Evolutionary conservation across 2,329 filamentous ascomycete species (phyloP).

Genomic region (Torrubiellomyces zombiae): DNA sequence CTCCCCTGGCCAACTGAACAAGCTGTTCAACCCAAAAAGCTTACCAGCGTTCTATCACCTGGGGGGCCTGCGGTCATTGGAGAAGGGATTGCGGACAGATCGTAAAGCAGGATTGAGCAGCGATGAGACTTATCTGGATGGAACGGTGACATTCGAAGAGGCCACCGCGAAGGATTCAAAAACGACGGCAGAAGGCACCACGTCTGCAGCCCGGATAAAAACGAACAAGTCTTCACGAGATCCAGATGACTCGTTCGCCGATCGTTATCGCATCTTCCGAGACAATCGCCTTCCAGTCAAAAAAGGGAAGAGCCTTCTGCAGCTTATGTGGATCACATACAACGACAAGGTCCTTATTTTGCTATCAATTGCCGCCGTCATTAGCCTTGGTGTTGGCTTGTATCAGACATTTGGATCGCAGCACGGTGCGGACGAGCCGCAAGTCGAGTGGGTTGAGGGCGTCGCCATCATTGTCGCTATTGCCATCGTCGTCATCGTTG

Average conservation of each 20-base stretch:
- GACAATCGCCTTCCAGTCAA: slow-evolving; percentile 60
- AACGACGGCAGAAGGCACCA: slow-evolving; percentile 14
- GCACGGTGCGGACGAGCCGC: slow-evolving; percentile 32
- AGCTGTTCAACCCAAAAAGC: slow-evolving; percentile 81
- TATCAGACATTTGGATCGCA: slow-evolving; percentile 54
- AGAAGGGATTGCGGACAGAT: slow-evolving; percentile 61
- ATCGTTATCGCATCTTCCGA: slow-evolving; percentile 53
- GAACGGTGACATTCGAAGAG: slow-evolving; percentile 55
- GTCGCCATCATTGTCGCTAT: slow-evolving; percentile 73
- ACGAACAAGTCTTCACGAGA: slow-evolving; percentile 3
- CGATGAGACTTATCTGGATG: slow-evolving; percentile 54
- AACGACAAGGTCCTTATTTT: slow-evolving; percentile 70
- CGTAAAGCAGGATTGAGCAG: slow-evolving; percentile 56
- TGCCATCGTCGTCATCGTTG: slow-evolving; percentile 58
- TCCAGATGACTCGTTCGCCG: slow-evolving; percentile 28
- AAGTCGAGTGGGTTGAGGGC: slow-evolving; percentile 66
- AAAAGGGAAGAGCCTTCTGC: slow-evolving; percentile 55
- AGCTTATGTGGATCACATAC: slow-evolving; percentile 69
- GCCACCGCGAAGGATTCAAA: slow-evolving; percentile 30
- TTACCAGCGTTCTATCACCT: slow-evolving; percentile 65
- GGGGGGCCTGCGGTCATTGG: slow-evolving; percentile 61
- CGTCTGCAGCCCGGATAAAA: slow-evolving; percentile 1
- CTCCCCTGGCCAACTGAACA: slow-evolving; percentile 65
- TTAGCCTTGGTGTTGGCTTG: slow-evolving; percentile 58
- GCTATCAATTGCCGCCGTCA: slow-evolving; percentile 50